Base-by-base conservation (phyloP, 305 asterid genomes). In the Solanum hybrid region DNA sequence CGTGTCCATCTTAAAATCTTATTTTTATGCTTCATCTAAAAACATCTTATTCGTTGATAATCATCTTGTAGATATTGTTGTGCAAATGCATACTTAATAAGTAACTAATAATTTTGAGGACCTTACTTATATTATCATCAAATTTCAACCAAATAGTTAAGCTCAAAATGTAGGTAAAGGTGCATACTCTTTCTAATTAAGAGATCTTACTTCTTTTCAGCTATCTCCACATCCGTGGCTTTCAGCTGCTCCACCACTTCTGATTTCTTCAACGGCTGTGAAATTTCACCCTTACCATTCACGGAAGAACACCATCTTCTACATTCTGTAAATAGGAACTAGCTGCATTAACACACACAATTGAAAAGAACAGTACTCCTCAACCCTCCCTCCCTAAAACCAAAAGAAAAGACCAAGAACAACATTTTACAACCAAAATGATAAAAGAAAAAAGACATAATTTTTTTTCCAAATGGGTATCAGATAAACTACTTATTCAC, bases 141-240 rank as follows among this genome's bases (percentile, higher is more conserved):
- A 69, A 14, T 29, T 26, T 72, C n/a, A 36, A 35, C 60, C 17
- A 36, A 27, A 73, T 72, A 35, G 3, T 10, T 38, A 2, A 87
- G 60, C 17, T 60, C 60, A 69, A 87, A 72, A 38, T 36, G 37
- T 5, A 87, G 19, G 22, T 45, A 87, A 36, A 69, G 64, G 15
- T 4, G 17, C 37, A 17, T 19, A 72, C 19, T 2, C n/a, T 27
- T 22, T 15, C 37, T 72, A 72, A 27, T 27, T 6, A 79, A 38
- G 56, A 29, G 81, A 79, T 72, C 88, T 91, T 75, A 91, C 93
- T 78, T 86, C 40, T 79, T 79, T 35, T 85, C 87, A 45, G 51
- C 31, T 78, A 89, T 87, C 84, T 88, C 87, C 40, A 6, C 35
- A 45, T 32, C 86, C 38, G 3, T 38, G 84, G 86, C 88, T 37